These are phyloP conservation scores for Linderniella brevidens DNA, from an alignment of 257 asterid species.

Conservation along the genomic window DNA sequence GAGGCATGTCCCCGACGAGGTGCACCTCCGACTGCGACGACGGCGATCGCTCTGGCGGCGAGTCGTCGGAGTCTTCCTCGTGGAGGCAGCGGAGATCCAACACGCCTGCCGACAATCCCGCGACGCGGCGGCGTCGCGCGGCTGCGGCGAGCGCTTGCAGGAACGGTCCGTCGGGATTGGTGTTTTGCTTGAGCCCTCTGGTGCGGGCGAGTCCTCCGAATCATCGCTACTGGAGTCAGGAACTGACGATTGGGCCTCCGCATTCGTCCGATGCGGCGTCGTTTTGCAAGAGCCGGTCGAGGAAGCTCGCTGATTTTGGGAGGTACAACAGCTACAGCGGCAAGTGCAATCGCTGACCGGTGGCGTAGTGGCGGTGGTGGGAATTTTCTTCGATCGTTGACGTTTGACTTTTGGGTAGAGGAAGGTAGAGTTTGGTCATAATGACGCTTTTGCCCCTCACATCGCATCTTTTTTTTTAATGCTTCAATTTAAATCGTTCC, in stretches of 20 bases:
- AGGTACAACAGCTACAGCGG: conserved; percentile 31
- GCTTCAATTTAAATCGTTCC: too few species aligned
- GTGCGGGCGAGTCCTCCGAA: conserved; percentile 78
- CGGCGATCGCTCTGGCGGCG: conserved; percentile 64
- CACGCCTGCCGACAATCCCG: conserved; percentile 44
- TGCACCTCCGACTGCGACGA: conserved; percentile 38
- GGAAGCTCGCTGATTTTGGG: conserved; percentile 83
- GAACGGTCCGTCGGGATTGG: conserved; percentile 35
- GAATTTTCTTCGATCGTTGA: conserved; percentile 14
- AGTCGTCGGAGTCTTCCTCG: conserved; percentile 1
- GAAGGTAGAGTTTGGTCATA: conserved; percentile 2
- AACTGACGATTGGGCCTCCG: conserved; percentile 23
- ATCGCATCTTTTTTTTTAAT: too few species aligned
- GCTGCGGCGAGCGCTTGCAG: conserved; percentile 15
- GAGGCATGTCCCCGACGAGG: too few species aligned
- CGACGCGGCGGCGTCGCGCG: conserved; percentile 18
- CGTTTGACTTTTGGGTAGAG: conserved; percentile 16
- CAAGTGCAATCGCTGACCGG: conserved; percentile 20
- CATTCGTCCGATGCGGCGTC: conserved; percentile 35
- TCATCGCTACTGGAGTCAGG: conserved; percentile 39
- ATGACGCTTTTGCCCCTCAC: conserved; percentile 28
- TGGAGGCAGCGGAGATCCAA: conserved; percentile 13
- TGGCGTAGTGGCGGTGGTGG: too few species aligned
- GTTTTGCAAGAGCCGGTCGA: conserved; percentile 68
- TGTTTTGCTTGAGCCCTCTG: conserved; percentile 65